Evolutionary conservation across 345 rosid genomes (phyloP).

Genomic region (Dovyalis caffra): DNA sequence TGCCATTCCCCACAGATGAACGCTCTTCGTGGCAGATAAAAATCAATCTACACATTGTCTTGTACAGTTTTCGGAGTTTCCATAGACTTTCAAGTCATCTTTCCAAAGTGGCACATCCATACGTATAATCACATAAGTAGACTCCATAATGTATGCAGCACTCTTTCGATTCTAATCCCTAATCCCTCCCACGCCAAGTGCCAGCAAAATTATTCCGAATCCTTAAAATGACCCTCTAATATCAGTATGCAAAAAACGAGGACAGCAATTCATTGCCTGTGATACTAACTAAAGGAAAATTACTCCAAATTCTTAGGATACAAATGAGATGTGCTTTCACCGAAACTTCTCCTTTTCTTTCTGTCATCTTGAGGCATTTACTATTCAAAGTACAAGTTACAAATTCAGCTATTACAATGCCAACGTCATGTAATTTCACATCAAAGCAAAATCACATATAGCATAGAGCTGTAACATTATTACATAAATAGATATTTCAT

Average conservation of each 20-base stretch:
- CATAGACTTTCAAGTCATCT: not conserved
- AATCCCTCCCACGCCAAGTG: not conserved
- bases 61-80: not conserved
- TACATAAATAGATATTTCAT: slow-evolving; percentile 2
- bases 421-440: not conserved
- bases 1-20: not conserved
- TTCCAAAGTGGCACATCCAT: not conserved
- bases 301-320: not conserved
- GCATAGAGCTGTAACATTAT: not conserved
- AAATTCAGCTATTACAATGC: not conserved
- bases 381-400: not conserved
- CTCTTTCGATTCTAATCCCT: not conserved
- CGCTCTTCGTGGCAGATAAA: not conserved
- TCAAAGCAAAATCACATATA: slow-evolving; percentile 1
- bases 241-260: not conserved
- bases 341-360: not conserved
- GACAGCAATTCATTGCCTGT: not conserved
- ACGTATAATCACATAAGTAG: not conserved
- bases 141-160: not conserved
- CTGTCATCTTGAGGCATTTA: not conserved
- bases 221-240: not conserved
- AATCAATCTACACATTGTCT: not conserved
- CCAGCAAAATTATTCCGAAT: not conserved
- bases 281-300: not conserved
- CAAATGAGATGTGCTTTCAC: not conserved